Evolutionary conservation across 345 rosid genomes (phyloP).

Genomic region (Mercurialis annua): DNA sequence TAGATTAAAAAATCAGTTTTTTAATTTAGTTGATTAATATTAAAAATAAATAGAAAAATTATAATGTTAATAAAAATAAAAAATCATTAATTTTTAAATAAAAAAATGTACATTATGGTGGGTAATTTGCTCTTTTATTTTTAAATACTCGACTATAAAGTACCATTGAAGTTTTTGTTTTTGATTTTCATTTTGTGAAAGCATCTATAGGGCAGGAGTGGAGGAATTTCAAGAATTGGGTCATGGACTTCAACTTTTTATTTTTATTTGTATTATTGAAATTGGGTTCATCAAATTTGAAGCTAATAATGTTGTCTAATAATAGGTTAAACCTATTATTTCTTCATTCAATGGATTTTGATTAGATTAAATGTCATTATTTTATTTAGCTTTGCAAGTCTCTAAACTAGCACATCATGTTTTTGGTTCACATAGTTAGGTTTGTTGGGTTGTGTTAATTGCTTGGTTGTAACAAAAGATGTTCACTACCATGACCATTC

Average conservation of each 20-base stretch:
- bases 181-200: conserved; percentile 3
- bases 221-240: neutral
- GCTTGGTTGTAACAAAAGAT: neutral
- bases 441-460: neutral
- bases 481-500: neutral
- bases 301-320: neutral
- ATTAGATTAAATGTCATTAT: neutral
- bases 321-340: neutral
- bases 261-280: no score
- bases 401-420: neutral
- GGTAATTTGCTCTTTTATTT: no score
- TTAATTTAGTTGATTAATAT: no score
- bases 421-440: neutral
- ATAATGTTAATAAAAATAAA: no score
- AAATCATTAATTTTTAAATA: no score
- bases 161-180: neutral
- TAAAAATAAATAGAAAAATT: no score
- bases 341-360: neutral
- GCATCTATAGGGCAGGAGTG: conserved; percentile 11
- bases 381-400: conserved; percentile 2
- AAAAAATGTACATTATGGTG: no score
- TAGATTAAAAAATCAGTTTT: no score
- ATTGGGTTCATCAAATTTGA: neutral
- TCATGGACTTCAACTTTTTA: no score
- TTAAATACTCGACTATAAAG: no score